phyloP scores from a whole-genome alignment of 192 early-diverging fungal species.

The Entophlyctis helioformis region DNA sequence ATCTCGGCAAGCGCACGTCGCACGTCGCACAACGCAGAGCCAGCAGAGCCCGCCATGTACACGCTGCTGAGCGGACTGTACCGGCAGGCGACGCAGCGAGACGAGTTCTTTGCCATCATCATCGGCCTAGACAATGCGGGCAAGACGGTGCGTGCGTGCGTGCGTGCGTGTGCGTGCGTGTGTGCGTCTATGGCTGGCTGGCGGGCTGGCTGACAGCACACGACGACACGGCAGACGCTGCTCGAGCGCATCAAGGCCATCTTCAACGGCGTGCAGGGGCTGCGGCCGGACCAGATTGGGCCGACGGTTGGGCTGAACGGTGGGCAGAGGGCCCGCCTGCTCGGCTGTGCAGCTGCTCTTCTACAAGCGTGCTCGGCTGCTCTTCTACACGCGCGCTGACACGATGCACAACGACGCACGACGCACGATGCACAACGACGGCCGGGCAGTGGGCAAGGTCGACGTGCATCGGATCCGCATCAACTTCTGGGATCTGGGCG shows the following conservation, averaged over 20 bases:
- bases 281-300: slow-evolving; percentile 79
- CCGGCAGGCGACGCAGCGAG: slow-evolving; percentile 72
- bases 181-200: background rate
- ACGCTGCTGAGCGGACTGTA: slow-evolving; percentile 85
- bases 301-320: slow-evolving; percentile 94
- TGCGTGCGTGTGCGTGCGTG: background rate
- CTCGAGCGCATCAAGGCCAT: slow-evolving; percentile 81
- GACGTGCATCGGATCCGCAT: slow-evolving; percentile 55
- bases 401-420: too few relatives aligned
- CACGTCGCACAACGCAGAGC: too few relatives aligned
- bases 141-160: slow-evolving; percentile 61
- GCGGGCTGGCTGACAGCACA: too few relatives aligned
- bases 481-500: slow-evolving; percentile 94
- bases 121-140: slow-evolving; percentile 95
- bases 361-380: too few relatives aligned
- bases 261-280: slow-evolving; percentile 56
- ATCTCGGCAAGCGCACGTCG: too few relatives aligned
- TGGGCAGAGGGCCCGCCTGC: slow-evolving; percentile 9
- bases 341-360: too few relatives aligned
- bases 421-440: too few relatives aligned
- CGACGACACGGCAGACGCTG: slow-evolving; percentile 50
- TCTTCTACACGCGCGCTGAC: too few relatives aligned
- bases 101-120: slow-evolving; percentile 93
- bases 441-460: slow-evolving; percentile 58
- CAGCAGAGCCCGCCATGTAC: too few relatives aligned